These are phyloP conservation scores for Hypoxylon sp. DNA, from an alignment of 2,329 filamentous ascomycete genomes.

Conservation along the genomic window DNA sequence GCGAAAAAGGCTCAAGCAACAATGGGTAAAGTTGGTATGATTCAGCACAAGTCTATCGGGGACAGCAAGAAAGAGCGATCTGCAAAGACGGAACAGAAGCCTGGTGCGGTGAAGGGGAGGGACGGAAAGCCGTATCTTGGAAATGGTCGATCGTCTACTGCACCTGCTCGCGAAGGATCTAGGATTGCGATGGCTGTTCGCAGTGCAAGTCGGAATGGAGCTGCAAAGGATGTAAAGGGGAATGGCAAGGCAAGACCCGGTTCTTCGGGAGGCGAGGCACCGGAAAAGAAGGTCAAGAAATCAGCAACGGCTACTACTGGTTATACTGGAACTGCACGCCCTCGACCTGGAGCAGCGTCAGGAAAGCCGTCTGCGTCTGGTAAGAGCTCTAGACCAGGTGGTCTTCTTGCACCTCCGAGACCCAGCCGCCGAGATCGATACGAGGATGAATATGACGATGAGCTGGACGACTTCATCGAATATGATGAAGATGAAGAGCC, in stretches of 20 bases:
- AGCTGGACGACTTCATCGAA: constrained; percentile 72
- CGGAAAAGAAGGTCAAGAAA: constrained; percentile 72
- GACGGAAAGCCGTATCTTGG: constrained; percentile 47
- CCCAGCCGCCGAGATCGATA: constrained; percentile 54
- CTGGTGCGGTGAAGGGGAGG: constrained; percentile 52
- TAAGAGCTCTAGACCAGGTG: constrained; percentile 47
- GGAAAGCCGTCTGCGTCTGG: constrained; percentile 47
- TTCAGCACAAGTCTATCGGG: constrained; percentile 80
- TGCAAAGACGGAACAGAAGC: constrained; percentile 60
- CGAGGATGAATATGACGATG: constrained; percentile 73
- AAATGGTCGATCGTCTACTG: constrained; percentile 42
- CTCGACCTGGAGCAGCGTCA: constrained; percentile 60
- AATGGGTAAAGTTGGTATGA: constrained; percentile 75
- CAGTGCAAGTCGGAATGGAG: constrained; percentile 43
- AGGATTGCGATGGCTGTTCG: constrained; percentile 36
- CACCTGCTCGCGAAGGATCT: constrained; percentile 40
- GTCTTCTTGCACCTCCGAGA: constrained; percentile 55
- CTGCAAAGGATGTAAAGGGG: constrained; percentile 44
- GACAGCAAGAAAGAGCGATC: constrained; percentile 70
- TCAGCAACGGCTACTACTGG: constrained; percentile 72
- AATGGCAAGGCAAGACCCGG: constrained; percentile 48
- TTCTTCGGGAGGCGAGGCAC: constrained; percentile 55
- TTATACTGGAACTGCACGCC: constrained; percentile 74
- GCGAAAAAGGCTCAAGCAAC: constrained; percentile 74
- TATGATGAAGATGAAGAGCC: constrained; percentile 70